Conservation (phyloP, 768 basidiomycete species). For the Pleurotus ostreatus region DNA sequence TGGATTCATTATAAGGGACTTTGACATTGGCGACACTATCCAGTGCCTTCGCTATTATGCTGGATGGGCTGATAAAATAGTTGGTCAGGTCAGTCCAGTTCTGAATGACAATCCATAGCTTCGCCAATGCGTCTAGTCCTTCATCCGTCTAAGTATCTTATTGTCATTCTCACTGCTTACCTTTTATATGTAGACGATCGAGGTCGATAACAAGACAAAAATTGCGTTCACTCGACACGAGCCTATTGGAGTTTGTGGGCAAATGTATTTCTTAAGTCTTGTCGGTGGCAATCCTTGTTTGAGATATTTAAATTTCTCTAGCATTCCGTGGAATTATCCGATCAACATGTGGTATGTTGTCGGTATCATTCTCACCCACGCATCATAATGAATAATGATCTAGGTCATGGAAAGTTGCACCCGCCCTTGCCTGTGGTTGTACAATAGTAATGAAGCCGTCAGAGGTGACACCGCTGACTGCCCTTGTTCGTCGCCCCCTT, state of each 20-base stretch:
- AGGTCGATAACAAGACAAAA: constrained; percentile 77
- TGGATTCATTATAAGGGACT: constrained; percentile 45
- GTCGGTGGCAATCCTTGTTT: neutral
- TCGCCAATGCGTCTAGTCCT: neutral
- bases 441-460: constrained; percentile 96
- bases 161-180: neutral
- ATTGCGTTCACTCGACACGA: constrained; percentile 85
- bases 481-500: constrained; percentile 47
- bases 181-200: constrained; percentile 51
- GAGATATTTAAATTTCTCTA: constrained; percentile 21
- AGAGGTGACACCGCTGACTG: constrained; percentile 81
- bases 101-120: neutral
- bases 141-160: neutral
- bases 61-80: constrained; percentile 94
- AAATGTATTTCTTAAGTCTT: constrained; percentile 55
- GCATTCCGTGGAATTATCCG: constrained; percentile 93
- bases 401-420: constrained; percentile 90
- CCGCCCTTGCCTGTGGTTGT: constrained; percentile 87
- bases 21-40: constrained; percentile 75
- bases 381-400: neutral
- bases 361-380: neutral
- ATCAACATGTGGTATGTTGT: constrained; percentile 72
- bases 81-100: constrained; percentile 60
- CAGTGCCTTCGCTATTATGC: constrained; percentile 88
- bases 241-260: constrained; percentile 92